Conservation (phyloP, 345 rosid genomes). For the Populus ilicifolia region DNA sequence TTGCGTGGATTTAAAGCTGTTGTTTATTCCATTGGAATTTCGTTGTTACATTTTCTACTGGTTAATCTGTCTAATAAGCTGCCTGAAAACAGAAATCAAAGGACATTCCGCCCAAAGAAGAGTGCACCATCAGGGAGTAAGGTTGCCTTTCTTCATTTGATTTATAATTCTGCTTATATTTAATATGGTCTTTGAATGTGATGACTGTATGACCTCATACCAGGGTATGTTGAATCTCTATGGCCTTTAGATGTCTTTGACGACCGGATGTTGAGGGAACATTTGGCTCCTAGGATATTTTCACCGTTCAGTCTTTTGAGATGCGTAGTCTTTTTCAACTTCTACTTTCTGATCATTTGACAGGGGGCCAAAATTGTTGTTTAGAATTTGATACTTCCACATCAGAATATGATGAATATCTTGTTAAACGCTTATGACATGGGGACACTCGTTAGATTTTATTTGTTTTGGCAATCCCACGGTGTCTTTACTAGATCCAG, state of each 20-base stretch:
- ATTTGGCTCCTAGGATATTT: background rate
- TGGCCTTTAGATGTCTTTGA: background rate
- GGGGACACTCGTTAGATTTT: too few relatives aligned
- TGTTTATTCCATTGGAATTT: slow-evolving; percentile 4
- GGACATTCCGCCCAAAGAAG: slow-evolving; percentile 97
- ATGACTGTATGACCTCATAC: background rate
- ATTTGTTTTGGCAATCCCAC: too few relatives aligned
- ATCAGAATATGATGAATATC: background rate
- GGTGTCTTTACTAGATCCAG: too few relatives aligned
- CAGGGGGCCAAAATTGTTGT: background rate
- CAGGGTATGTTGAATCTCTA: background rate
- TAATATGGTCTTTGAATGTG: background rate
- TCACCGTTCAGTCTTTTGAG: background rate
- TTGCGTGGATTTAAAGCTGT: background rate
- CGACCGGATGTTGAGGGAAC: background rate
- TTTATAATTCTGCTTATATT: background rate
- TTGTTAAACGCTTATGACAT: background rate
- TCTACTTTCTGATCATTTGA: background rate
- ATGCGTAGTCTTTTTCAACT: background rate
- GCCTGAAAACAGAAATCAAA: slow-evolving; percentile 66
- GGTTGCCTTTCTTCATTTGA: slow-evolving; percentile 42
- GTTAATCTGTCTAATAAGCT: slow-evolving; percentile 8
- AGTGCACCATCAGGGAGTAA: slow-evolving; percentile 98
- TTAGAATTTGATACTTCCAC: background rate
- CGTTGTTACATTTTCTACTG: slow-evolving; percentile 3